Evolutionary conservation across 352 stramenopile species (phyloP), one percentile per base, ranked within the genome.

Genomic region (Phytophthora vignae): DNA sequence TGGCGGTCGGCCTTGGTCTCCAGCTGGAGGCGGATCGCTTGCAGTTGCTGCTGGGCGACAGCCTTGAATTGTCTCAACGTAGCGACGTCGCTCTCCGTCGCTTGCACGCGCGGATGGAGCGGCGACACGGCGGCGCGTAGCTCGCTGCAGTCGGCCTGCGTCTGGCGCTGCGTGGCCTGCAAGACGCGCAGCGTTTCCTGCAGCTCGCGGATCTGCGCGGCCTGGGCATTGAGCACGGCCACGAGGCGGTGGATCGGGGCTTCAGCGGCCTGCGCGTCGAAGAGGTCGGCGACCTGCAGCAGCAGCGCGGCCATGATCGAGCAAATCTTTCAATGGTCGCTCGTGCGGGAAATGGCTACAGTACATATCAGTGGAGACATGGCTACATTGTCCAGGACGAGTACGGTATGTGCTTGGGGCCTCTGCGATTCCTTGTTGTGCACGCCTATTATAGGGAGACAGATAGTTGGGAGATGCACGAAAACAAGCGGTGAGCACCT

Each of bases 221-320:
- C 71, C 62, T 93, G 85, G 8, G 73, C 55, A 65, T 93, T 93
- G 56, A 93, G 79, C 44, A 87, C 77, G n/a, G 82, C 77, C 21
- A 90, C 84, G 17, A 93, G 82, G 1, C 83, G 76, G 60, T 87
- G 78, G 69, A 83, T 83, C 17, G 83, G 78, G 8, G 70, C 77
- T 44, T 90, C 76, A 2, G 81, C 69, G 2, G 82, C 82, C 44
- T 84, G 73, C 4, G 79, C 81, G 44, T 90, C 76, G 66, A 90
- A 93, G 17, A 93, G 65, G 15, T 93, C 82, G 40, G 64, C 48
- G 14, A 90, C 73, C 48, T 77, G n/a, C n/a, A n/a, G 71, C 55
- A 82, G 71, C 55, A 82, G 40, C 0, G 31, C 49, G 9, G 57
- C 29, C 63, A 67, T 67, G 52, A 4, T 40, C 2, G n/a, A 7